Percentiles rank a stretch among this genome's conserved stretches.
Evolutionary conservation across 352 stramenopile genomes (phyloP).

Genomic region (Globisporangium recalcitrans): DNA sequence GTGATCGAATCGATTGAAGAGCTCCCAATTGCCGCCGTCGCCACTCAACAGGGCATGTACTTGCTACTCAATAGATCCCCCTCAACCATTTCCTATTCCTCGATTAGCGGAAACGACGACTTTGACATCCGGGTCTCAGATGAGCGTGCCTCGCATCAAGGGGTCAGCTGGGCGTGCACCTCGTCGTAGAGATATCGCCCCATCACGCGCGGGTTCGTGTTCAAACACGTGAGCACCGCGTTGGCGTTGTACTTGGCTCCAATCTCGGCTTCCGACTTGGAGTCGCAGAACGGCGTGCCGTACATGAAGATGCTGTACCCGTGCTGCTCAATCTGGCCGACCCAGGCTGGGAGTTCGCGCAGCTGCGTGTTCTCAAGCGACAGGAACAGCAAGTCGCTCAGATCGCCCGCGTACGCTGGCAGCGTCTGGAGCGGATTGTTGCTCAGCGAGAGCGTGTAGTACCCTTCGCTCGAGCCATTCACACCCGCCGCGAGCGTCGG

Average conservation of each 20-base stretch:
- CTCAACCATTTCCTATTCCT: not conserved
- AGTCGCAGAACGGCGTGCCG: slow-evolving; percentile 14
- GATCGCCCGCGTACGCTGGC: not conserved
- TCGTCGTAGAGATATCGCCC: slow-evolving; percentile 11
- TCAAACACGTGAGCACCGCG: slow-evolving; percentile 9
- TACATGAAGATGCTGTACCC: slow-evolving; percentile 7
- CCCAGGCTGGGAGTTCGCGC: slow-evolving; percentile 5
- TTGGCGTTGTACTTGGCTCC: not conserved
- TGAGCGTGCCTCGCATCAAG: no score
- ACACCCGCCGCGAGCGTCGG: not conserved
- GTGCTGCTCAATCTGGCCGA: not conserved
- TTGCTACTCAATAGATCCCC: no score
- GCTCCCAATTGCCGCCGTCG: no score
- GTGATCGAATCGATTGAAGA: no score
- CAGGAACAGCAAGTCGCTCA: slow-evolving; percentile 4
- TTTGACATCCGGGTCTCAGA: no score
- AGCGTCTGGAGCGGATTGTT: slow-evolving; percentile 17
- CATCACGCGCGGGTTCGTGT: slow-evolving; percentile 4
- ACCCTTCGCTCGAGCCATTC: not conserved
- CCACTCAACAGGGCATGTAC: no score
- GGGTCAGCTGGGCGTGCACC: slow-evolving; percentile 4
- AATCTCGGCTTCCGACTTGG: slow-evolving; percentile 1
- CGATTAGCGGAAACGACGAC: not conserved
- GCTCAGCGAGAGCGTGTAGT: slow-evolving; percentile 11
- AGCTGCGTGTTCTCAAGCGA: slow-evolving; percentile 15